These are phyloP conservation scores for Heliamphora exappendiculata DNA, from an alignment of 148 eudicot genomes.

Conservation along the genomic window DNA sequence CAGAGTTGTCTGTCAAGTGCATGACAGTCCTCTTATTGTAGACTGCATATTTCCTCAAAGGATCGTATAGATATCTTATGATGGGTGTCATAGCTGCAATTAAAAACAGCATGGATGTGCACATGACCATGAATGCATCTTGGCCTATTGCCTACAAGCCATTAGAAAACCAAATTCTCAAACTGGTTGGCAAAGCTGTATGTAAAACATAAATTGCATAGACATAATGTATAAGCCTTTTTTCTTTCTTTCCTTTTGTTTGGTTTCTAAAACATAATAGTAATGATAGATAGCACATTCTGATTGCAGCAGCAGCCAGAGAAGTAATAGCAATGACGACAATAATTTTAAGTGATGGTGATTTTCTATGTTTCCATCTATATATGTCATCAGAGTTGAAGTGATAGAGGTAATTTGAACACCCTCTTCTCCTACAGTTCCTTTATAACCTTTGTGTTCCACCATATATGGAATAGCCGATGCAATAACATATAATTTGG, in stretches of 20 bases:
- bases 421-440: not conserved
- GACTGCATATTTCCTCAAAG: conserved; percentile 18
- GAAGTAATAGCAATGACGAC: not conserved
- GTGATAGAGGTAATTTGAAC: not conserved
- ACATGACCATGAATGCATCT: conserved; percentile 6
- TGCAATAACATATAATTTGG: not conserved
- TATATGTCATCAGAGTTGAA: not conserved
- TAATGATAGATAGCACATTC: not conserved
- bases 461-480: not conserved
- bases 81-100: not conserved
- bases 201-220: not conserved
- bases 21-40: conserved; percentile 8
- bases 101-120: conserved; percentile 10
- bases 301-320: not conserved
- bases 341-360: not conserved
- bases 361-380: not conserved
- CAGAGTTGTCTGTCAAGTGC: conserved; percentile 11
- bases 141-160: conserved; percentile 12
- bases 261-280: not conserved
- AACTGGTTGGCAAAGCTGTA: not conserved
- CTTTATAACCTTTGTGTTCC: not conserved
- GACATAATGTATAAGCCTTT: not conserved
- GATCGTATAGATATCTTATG: conserved; percentile 11
- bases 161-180: not conserved
- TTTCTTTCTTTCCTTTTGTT: not conserved